Evolutionary conservation across 352 stramenopile genomes (phyloP), one percentile per base, ranked within the genome.

Genomic region (Pythium scleroteichum): DNA sequence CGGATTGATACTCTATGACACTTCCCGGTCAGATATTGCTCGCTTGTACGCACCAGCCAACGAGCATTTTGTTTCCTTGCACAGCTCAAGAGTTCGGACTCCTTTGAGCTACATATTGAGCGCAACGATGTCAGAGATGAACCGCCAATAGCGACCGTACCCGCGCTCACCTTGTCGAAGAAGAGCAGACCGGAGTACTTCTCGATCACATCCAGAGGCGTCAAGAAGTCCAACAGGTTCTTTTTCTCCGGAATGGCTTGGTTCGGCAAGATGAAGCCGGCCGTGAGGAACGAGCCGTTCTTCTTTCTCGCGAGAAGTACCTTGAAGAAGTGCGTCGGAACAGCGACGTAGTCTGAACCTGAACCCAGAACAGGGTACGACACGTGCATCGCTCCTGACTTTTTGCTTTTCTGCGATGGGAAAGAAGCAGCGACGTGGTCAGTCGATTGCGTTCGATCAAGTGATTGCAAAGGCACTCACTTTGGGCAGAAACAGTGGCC

Each of bases 241-340:
- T 82, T 94, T 41, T 87, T 85, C 32, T 87, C 76, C 0, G 76
- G 57, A 39, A 96, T 97, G 38, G 63, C 64, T 50, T 85, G 73
- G 78, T 99, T 98, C 13, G 94, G 94, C 52, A 99, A 69, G 38
- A 98, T 92, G 79, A 99, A 98, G 44, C 91, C 94, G 24, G 84
- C 79, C 2, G 87, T 91, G 59, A 95, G 87, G 54, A 94, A 84
- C 53, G 66, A 61, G 35, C 86, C 79, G 20, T 69, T 66, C 20
- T 52, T 62, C 41, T 75, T 79, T 53, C 69, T 69, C 4, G 82
- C 88, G 1, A 97, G 73, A 8, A 99, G 68, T 29, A 98, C 82
- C 69, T 99, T 99, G 76, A 97, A 99, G 66, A 99, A 98, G 67
- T 99, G 96, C 49, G 96, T 98, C 13, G 96, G 96, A 41, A 99